These are phyloP conservation scores for Colletotrichum tropicicola DNA, from an alignment of 2,329 filamentous ascomycete genomes.

Conservation along the genomic window DNA sequence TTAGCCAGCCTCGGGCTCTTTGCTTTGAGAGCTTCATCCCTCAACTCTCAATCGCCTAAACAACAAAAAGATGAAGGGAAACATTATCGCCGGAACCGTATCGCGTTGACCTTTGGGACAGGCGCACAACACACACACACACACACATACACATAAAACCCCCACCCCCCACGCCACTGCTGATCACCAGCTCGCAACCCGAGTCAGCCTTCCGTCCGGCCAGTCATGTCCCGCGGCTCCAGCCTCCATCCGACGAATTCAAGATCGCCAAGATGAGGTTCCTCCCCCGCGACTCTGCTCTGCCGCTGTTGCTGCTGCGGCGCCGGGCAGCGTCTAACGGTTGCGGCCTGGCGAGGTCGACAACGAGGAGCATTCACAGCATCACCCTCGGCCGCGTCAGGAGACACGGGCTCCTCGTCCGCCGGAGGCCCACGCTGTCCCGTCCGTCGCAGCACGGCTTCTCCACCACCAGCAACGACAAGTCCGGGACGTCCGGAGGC, in stretches of 20 bases:
- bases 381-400: conserved; percentile 23
- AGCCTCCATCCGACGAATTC: conserved; percentile 1
- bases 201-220: background rate
- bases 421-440: conserved; percentile 10
- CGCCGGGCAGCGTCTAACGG: background rate
- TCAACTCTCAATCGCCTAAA: background rate
- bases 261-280: conserved; percentile 23
- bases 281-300: conserved; percentile 4
- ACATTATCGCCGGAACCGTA: conserved; percentile 14
- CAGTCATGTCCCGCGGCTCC: conserved; percentile 20
- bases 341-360: no score
- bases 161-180: background rate
- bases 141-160: background rate
- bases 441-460: conserved; percentile 31
- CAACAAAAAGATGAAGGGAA: conserved; percentile 3
- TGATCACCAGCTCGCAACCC: conserved; percentile 5
- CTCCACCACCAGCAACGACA: conserved; percentile 31
- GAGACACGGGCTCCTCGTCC: conserved; percentile 15
- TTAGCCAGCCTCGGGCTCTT: background rate
- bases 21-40: no score
- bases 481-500: no score
- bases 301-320: background rate
- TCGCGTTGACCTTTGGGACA: background rate
- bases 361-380: conserved; percentile 17
- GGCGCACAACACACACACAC: background rate